These are phyloP conservation scores for Linum lewisii DNA, from an alignment of 345 rosid species.

Conservation along the genomic window DNA sequence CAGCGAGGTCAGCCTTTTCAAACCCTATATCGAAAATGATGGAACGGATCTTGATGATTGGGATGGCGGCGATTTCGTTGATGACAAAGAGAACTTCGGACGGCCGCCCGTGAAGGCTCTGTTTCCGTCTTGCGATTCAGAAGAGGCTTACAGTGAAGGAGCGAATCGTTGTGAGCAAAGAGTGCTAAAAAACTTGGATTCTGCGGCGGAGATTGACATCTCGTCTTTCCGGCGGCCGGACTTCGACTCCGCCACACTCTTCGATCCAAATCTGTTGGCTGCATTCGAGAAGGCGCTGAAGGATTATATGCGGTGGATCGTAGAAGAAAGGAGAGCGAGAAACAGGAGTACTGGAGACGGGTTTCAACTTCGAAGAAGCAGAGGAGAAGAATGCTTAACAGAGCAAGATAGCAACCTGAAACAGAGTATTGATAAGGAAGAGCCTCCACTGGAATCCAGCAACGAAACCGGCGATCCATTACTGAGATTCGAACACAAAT, in stretches of 20 bases:
- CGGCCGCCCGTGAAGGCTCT: constrained; percentile 20
- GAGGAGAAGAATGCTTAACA: constrained; percentile 8
- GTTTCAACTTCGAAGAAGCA: not conserved
- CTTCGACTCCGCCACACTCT: constrained; percentile 53
- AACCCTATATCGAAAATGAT: constrained; percentile 30
- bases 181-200: constrained; percentile 13
- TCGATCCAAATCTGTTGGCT: constrained; percentile 64
- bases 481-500: constrained; percentile 37
- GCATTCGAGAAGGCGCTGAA: constrained; percentile 56
- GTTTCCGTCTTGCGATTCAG: not conserved
- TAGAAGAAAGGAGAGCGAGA: constrained; percentile 22
- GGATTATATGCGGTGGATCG: constrained; percentile 30
- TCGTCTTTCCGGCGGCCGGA: constrained; percentile 60
- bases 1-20: constrained; percentile 18
- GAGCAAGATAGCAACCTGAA: not conserved
- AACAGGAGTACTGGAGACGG: constrained; percentile 12
- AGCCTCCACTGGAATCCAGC: constrained; percentile 37
- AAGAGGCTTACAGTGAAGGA: not conserved
- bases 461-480: constrained; percentile 25
- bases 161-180: constrained; percentile 1
- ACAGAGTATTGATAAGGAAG: constrained; percentile 9
- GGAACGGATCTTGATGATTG: constrained; percentile 19
- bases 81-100: constrained; percentile 50
- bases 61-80: constrained; percentile 21
- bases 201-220: constrained; percentile 33